Conservation (phyloP, 768 basidiomycete species). For the Mrakia gelida region DNA sequence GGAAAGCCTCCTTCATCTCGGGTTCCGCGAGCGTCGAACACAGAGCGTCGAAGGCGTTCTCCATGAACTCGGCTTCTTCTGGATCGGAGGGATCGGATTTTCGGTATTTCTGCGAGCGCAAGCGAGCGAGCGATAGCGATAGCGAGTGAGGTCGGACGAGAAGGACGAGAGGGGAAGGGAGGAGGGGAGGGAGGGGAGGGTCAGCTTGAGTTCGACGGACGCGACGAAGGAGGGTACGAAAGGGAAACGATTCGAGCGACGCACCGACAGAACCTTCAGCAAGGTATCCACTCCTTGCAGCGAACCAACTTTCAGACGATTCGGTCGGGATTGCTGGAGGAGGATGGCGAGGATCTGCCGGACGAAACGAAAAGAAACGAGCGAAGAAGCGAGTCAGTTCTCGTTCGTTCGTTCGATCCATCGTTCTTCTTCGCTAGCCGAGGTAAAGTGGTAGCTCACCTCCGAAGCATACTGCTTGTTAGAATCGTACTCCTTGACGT, state of each 20-base stretch:
- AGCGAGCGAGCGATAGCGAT: not conserved
- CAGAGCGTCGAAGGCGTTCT: slow-evolving; percentile 84
- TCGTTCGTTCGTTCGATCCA: too few species aligned
- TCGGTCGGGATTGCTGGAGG: slow-evolving; percentile 66
- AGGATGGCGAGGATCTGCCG: slow-evolving; percentile 64
- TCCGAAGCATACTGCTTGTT: slow-evolving; percentile 93
- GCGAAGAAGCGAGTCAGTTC: too few species aligned
- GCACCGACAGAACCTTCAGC: slow-evolving; percentile 73
- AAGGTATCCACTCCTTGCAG: slow-evolving; percentile 71
- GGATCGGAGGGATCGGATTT: slow-evolving; percentile 74
- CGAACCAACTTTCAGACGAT: slow-evolving; percentile 64
- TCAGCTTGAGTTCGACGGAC: not conserved
- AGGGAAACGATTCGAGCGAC: slow-evolving; percentile 39
- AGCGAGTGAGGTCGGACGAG: not conserved
- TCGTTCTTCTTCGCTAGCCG: too few species aligned
- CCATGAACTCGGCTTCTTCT: slow-evolving; percentile 97
- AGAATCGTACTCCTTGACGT: slow-evolving; percentile 70
- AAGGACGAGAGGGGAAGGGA: not conserved
- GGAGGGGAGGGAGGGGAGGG: not conserved
- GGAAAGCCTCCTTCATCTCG: slow-evolving; percentile 71
- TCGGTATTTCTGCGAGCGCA: slow-evolving; percentile 66
- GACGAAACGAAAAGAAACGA: too few species aligned
- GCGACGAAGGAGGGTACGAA: not conserved
- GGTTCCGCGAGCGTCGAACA: slow-evolving; percentile 80
- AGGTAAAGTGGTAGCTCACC: slow-evolving; percentile 43